Evolutionary conservation across 2,329 filamentous ascomycete genomes (phyloP).

Genomic region (Botrytis sinoallii): DNA sequence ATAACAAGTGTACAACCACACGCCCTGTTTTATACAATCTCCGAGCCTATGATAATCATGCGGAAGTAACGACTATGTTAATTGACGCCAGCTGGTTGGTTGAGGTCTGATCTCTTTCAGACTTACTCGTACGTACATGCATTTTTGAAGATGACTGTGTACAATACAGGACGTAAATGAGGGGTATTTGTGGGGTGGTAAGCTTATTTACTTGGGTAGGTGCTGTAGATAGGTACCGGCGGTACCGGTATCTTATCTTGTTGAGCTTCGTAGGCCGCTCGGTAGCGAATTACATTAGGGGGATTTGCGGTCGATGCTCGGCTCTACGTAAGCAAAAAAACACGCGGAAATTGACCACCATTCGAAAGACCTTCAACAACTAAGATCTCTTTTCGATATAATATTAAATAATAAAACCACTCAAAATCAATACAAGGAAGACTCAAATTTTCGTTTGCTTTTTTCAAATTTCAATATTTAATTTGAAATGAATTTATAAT

Average conservation of each 20-base stretch:
- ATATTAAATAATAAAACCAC: too few relatives aligned
- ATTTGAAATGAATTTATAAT: too few relatives aligned
- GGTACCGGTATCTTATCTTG: background rate
- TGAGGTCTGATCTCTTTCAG: background rate
- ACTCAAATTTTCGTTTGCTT: too few relatives aligned
- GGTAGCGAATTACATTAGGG: background rate
- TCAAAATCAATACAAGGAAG: too few relatives aligned
- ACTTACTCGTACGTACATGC: background rate
- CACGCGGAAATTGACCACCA: too few relatives aligned
- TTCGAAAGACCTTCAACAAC: too few relatives aligned
- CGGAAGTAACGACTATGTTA: too few relatives aligned
- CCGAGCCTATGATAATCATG: background rate
- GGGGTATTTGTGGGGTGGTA: conserved; percentile 1
- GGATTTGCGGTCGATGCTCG: background rate
- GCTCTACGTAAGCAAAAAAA: too few relatives aligned
- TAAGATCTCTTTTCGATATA: too few relatives aligned
- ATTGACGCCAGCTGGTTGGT: background rate
- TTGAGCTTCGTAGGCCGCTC: background rate
- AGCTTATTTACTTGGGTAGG: background rate
- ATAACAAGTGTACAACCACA: background rate
- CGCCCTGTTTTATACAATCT: background rate
- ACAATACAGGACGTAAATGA: background rate
- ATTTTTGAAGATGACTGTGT: background rate
- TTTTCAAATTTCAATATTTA: too few relatives aligned
- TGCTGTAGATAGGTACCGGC: background rate